Base-by-base conservation (phyloP, 441 rosid genomes). In the Aleurites moluccanus region DNA sequence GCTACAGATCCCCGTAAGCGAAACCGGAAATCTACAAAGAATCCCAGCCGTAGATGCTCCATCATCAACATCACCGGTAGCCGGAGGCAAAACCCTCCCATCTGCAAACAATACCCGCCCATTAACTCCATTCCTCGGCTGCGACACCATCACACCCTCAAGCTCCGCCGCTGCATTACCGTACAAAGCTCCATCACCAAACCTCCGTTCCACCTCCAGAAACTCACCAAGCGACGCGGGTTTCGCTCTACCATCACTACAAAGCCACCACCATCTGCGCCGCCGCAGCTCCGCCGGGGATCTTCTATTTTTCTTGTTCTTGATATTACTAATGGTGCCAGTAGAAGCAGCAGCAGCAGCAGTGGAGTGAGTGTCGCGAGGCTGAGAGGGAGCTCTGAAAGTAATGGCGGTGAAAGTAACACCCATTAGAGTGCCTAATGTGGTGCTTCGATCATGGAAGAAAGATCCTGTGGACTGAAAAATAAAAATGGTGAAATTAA, bases 361-460 rank as follows among this genome's bases (percentile, higher is more conserved):
- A 1, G 56, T 21, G 40, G 75, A 77, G 73, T 81, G 83, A 33
- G 73, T 72, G 38, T 80, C 84, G 1, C 84, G 87, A 14, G 70
- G 85, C 84, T 86, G 91, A 28, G 86, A 85, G 8, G 77, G 85
- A 53, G 83, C 88, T 64, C 80, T 81, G 85, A 90, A 88, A 65
- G 83, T 75, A 73, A 84, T 79, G 61, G 97, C 85, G 6, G 96
- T 86, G 81, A 88, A 91, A 59, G 85, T 89, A 14, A 91, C 91
- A 3, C 97, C 97, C 96, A 93, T 93, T 61, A 93, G 83, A 30
- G 98, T 91, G 1, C 98, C 97, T 10, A 93, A 78, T 11, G 96
- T 88, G 50, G 92, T 91, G 96, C 98, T 93, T 85, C 97, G 84
- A 59, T 93, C 98, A 69, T 90, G 97, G 83, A 93, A 93, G 88